phyloP scores from a whole-genome alignment of 192 early-diverging fungal species.

The Coemansia sp. region DNA sequence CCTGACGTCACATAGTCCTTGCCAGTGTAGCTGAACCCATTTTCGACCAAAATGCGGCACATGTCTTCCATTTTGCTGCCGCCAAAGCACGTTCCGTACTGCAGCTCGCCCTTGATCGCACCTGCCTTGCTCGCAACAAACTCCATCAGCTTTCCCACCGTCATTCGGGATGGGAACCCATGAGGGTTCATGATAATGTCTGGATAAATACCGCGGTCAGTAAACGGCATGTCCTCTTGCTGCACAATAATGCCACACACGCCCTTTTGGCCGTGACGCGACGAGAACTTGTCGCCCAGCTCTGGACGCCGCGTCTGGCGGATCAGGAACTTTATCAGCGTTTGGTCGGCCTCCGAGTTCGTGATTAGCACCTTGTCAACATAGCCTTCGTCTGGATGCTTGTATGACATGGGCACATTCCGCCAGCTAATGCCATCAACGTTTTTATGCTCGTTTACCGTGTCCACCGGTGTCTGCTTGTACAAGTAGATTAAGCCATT shows the following conservation, averaged over 20 bases:
- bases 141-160: constrained; percentile 99
- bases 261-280: constrained; percentile 97
- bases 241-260: constrained; percentile 95
- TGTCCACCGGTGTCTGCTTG: constrained; percentile 82
- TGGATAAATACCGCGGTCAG: constrained; percentile 83
- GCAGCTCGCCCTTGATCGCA: constrained; percentile 83
- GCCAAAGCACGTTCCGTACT: constrained; percentile 96
- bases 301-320: constrained; percentile 94
- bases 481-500: constrained; percentile 75
- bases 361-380: constrained; percentile 91
- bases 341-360: constrained; percentile 91
- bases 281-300: constrained; percentile 97
- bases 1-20: constrained; percentile 96
- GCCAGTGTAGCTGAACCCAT: constrained; percentile 95
- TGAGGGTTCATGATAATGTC: constrained; percentile 99
- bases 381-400: constrained; percentile 85
- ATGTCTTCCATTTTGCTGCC: constrained; percentile 96
- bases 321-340: constrained; percentile 84
- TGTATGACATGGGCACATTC: constrained; percentile 76
- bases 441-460: background rate
- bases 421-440: constrained; percentile 33
- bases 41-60: constrained; percentile 85
- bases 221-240: constrained; percentile 98
- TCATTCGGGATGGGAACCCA: constrained; percentile 98
- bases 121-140: constrained; percentile 94